Evolutionary conservation across 1,284 basidiomycete species (phyloP).

Genomic region (Coriolopsis trogii): DNA sequence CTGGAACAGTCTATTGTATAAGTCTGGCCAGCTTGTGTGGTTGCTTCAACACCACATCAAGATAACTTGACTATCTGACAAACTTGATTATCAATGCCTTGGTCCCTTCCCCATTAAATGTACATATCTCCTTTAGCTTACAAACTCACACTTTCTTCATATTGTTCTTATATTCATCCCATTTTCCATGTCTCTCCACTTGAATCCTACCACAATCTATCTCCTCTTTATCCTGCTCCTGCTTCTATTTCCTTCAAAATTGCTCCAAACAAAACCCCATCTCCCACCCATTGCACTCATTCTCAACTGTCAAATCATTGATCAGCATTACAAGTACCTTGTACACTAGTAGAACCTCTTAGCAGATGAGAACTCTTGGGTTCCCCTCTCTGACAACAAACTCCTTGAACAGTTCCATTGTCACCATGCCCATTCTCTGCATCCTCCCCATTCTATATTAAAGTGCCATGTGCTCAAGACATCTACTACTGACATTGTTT

Average conservation of each 20-base stretch:
- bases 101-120: conserved; percentile 42
- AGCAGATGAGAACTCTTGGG: conserved; percentile 33
- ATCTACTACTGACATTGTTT: too few species aligned
- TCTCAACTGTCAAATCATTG: conserved; percentile 33
- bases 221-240: conserved; percentile 28
- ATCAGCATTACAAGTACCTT: conserved; percentile 37
- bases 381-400: conserved; percentile 33
- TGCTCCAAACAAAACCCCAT: conserved; percentile 24
- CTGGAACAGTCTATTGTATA: conserved; percentile 29
- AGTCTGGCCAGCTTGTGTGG: conserved; percentile 40
- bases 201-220: conserved; percentile 35
- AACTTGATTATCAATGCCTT: conserved; percentile 39
- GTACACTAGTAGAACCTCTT: conserved; percentile 28
- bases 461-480: too few species aligned
- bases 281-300: conserved; percentile 27
- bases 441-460: too few species aligned
- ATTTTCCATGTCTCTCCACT: conserved; percentile 48
- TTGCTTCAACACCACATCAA: conserved; percentile 38
- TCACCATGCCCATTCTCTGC: too few species aligned
- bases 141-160: conserved; percentile 36
- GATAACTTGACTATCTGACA: conserved; percentile 40
- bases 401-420: too few species aligned
- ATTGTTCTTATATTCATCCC: conserved; percentile 37
- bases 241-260: conserved; percentile 26
- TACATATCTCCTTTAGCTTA: conserved; percentile 28